These are phyloP conservation scores for Eucalyptus sideroxylon DNA, from an alignment of 345 rosid species.

Conservation along the genomic window DNA sequence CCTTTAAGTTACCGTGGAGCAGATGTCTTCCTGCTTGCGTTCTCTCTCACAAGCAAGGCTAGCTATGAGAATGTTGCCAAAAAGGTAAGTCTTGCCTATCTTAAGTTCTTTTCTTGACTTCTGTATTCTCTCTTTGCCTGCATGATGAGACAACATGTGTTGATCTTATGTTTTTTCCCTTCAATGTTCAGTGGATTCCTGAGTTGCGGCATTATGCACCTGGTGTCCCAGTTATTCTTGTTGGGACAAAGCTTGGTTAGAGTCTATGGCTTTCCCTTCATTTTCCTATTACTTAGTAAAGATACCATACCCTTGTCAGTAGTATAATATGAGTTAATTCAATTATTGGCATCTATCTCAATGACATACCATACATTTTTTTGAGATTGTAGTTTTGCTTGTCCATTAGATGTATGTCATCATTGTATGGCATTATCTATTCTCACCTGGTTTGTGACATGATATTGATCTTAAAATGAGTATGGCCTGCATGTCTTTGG, in stretches of 20 bases:
- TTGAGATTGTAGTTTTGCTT: not conserved
- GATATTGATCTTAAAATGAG: not conserved
- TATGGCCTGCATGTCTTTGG: not conserved
- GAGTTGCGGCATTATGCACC: conserved; percentile 40
- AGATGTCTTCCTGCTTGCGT: conserved; percentile 33
- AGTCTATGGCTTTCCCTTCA: not conserved
- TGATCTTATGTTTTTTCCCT: not conserved
- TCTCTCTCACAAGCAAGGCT: conserved; percentile 35
- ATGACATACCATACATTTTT: not conserved
- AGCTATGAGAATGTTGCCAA: conserved; percentile 33
- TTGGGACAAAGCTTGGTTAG: conserved; percentile 82
- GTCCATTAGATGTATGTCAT: not conserved
- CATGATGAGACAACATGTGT: not conserved
- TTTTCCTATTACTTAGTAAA: not conserved
- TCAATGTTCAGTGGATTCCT: conserved; percentile 27
- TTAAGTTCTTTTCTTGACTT: not conserved
- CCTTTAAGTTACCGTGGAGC: conserved; percentile 42
- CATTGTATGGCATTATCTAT: not conserved
- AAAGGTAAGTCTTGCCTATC: conserved; percentile 3
- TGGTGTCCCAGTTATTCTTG: conserved; percentile 75
- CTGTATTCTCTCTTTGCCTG: not conserved
- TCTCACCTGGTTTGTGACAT: not conserved
- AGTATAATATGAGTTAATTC: not conserved
- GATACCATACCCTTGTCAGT: not conserved
- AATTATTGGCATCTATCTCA: not conserved